Evolutionary conservation across 2,329 filamentous ascomycete species (phyloP).

Genomic region (Stagonosporopsis chrysanthemi): DNA sequence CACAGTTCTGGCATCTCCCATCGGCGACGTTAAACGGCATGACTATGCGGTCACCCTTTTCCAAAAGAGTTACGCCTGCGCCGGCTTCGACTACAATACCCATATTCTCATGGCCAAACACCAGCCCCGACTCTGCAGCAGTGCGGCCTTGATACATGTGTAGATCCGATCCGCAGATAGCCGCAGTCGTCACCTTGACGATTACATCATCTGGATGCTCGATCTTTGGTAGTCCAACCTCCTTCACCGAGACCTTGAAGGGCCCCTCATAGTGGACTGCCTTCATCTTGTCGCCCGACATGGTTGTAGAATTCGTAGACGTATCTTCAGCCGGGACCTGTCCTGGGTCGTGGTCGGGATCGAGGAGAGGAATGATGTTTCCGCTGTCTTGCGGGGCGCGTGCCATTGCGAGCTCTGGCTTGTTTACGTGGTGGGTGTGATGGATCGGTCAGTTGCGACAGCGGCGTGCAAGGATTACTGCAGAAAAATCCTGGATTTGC

Average conservation of each 20-base stretch:
- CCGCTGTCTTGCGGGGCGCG: constrained; percentile 13
- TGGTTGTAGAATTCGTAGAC: constrained; percentile 13
- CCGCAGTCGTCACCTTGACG: constrained; percentile 70
- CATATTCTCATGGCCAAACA: constrained; percentile 70
- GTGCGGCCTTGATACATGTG: constrained; percentile 72
- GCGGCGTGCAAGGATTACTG: background rate
- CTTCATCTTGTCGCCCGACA: constrained; percentile 59
- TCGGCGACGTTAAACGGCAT: constrained; percentile 66
- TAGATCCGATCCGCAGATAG: constrained; percentile 62
- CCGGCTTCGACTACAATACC: constrained; percentile 65
- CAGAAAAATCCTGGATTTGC: constrained; percentile 1
- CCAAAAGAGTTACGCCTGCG: constrained; percentile 65
- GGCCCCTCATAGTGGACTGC: constrained; percentile 69
- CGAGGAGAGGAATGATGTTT: constrained; percentile 21
- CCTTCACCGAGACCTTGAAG: constrained; percentile 68
- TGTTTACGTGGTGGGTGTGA: constrained; percentile 4
- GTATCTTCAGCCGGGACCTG: constrained; percentile 18
- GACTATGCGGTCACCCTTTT: constrained; percentile 70
- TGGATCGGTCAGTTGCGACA: background rate
- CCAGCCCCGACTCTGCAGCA: constrained; percentile 67
- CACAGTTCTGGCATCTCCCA: constrained; percentile 67
- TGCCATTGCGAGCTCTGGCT: constrained; percentile 14
- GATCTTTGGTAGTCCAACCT: constrained; percentile 65
- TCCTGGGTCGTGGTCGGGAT: constrained; percentile 24
- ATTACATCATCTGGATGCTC: constrained; percentile 71